phyloP scores from a whole-genome alignment of 805 yeast species.

The Ogataea parapolymorpha region DNA sequence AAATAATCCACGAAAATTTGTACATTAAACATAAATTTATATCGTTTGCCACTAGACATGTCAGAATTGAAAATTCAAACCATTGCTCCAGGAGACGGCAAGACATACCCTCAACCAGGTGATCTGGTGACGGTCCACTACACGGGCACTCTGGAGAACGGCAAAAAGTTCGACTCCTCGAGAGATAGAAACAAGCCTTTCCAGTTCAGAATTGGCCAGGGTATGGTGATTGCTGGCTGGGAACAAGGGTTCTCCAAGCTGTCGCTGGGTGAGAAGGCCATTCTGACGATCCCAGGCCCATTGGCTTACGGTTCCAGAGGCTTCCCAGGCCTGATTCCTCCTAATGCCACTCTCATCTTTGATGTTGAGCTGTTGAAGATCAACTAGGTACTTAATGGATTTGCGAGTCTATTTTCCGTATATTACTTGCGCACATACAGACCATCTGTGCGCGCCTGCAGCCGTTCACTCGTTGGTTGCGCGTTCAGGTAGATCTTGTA shows the following conservation, averaged over 20 bases:
- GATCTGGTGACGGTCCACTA: slow-evolving; percentile 92
- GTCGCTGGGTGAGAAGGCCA: slow-evolving; percentile 90
- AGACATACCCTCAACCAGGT: slow-evolving; percentile 80
- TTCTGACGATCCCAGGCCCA: slow-evolving; percentile 86
- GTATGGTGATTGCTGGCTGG: slow-evolving; percentile 97
- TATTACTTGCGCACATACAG: slow-evolving; percentile 13
- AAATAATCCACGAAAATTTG: slow-evolving; percentile 9
- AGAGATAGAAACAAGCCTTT: slow-evolving; percentile 94
- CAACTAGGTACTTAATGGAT: slow-evolving; percentile 34
- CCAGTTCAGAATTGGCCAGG: slow-evolving; percentile 91
- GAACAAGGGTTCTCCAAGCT: slow-evolving; percentile 91
- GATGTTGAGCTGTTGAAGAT: slow-evolving; percentile 71
- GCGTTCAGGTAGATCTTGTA: slow-evolving; percentile 62
- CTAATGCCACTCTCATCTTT: slow-evolving; percentile 87
- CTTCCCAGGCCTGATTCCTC: slow-evolving; percentile 95
- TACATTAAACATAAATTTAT: background rate
- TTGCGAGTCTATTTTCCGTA: background rate
- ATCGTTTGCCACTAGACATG: slow-evolving; percentile 16
- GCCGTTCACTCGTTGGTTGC: slow-evolving; percentile 36
- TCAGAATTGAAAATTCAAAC: slow-evolving; percentile 34
- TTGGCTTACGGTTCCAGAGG: slow-evolving; percentile 95
- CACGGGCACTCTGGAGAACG: slow-evolving; percentile 92
- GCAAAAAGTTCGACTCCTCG: slow-evolving; percentile 94
- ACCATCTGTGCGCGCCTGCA: slow-evolving; percentile 30
- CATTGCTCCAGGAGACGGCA: slow-evolving; percentile 64